phyloP scores from a whole-genome alignment of 2,329 filamentous ascomycete species.

The Leptographium wingfieldii region DNA sequence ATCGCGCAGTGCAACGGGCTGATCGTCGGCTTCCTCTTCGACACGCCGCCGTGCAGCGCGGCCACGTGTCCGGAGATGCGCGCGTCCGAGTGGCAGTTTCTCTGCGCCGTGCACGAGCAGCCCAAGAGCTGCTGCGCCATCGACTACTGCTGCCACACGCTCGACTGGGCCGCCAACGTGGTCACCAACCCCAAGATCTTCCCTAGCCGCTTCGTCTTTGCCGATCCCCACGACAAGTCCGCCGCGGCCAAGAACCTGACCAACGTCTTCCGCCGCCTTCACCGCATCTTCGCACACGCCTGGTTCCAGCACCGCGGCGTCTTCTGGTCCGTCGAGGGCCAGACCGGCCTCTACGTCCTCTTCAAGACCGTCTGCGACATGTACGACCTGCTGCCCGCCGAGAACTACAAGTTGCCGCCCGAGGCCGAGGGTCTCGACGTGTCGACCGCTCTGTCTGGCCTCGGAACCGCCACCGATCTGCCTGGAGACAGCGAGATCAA shows the following conservation, averaged over 20 bases:
- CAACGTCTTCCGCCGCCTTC: conserved; percentile 88
- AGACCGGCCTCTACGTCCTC: conserved; percentile 87
- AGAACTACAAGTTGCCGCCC: conserved; percentile 90
- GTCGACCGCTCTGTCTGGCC: conserved; percentile 8
- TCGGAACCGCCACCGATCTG: conserved; percentile 11
- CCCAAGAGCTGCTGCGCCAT: conserved; percentile 97
- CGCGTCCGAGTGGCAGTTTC: conserved; percentile 96
- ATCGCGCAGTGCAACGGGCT: conserved; percentile 89
- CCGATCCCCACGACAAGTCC: conserved; percentile 45
- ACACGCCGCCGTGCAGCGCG: conserved; percentile 77
- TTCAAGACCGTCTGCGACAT: conserved; percentile 96
- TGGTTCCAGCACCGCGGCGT: conserved; percentile 96
- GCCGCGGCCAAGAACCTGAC: conserved; percentile 70
- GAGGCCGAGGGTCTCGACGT: conserved; percentile 78
- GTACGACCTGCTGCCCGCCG: conserved; percentile 77
- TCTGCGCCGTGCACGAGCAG: conserved; percentile 93
- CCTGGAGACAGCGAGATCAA: conserved; percentile 1
- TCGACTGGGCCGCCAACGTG: conserved; percentile 94
- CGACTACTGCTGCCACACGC: conserved; percentile 96
- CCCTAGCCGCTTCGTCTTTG: conserved; percentile 61
- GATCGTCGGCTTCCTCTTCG: conserved; percentile 85
- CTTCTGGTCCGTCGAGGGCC: conserved; percentile 85
- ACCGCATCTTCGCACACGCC: conserved; percentile 94
- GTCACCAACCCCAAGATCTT: conserved; percentile 93
- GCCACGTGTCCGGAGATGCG: conserved; percentile 95